Conservation (phyloP, 768 basidiomycete species). For the Termitomyces sp. region DNA sequence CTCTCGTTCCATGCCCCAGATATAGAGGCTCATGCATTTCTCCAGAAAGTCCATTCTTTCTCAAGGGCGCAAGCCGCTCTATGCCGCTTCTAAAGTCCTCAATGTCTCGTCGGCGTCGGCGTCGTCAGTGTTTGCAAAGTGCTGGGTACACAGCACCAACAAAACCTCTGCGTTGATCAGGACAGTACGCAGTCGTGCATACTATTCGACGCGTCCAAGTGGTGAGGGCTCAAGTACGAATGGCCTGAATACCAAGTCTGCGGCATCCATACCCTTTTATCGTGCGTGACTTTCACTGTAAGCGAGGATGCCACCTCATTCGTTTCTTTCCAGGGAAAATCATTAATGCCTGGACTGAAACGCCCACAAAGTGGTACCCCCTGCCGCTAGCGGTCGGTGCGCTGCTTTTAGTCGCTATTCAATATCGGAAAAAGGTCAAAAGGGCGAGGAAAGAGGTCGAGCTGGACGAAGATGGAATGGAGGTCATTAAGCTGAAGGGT, state of each 20-base stretch:
- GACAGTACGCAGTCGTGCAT: slow-evolving; percentile 35
- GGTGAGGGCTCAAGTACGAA: slow-evolving; percentile 20
- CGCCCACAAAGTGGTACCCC: slow-evolving; percentile 94
- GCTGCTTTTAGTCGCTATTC: slow-evolving; percentile 74
- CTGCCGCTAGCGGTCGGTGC: slow-evolving; percentile 89
- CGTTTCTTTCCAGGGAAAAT: slow-evolving; percentile 45
- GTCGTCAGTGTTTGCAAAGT: slow-evolving; percentile 42
- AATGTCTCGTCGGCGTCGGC: slow-evolving; percentile 44
- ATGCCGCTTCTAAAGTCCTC: slow-evolving; percentile 51
- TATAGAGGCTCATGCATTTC: slow-evolving; percentile 33
- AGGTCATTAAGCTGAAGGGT: slow-evolving; percentile 76
- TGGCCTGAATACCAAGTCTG: slow-evolving; percentile 14
- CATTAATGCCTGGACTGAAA: slow-evolving; percentile 74
- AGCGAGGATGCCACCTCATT: slow-evolving; percentile 5
- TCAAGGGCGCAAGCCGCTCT: slow-evolving; percentile 49
- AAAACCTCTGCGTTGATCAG: slow-evolving; percentile 44
- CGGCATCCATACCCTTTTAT: slow-evolving; percentile 41
- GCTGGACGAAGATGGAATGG: slow-evolving; percentile 79
- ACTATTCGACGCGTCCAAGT: slow-evolving; percentile 30
- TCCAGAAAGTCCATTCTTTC: slow-evolving; percentile 47
- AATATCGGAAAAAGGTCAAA: slow-evolving; percentile 59
- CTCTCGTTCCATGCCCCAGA: slow-evolving; percentile 6
- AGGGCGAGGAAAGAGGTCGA: slow-evolving; percentile 57
- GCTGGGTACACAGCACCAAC: slow-evolving; percentile 49
- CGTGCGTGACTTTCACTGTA: slow-evolving; percentile 29